Evolutionary conservation across 2,329 filamentous ascomycete species (phyloP), one percentile per base, ranked within the genome.

Genomic region (Onygenales sp.): DNA sequence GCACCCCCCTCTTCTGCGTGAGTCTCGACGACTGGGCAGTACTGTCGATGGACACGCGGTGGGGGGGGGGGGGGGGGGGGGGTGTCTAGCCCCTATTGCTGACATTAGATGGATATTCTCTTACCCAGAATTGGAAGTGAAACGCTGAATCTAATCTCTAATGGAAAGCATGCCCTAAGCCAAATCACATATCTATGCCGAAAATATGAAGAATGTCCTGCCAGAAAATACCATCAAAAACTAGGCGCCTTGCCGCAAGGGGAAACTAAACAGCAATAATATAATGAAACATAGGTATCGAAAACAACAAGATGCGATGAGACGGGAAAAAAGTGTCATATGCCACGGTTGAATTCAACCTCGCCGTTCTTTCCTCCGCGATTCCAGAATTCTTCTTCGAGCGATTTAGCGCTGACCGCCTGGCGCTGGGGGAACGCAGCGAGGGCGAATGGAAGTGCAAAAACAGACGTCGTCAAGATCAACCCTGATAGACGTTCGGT

Each of bases 301-400:
- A 33, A 31, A 32, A 21, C 31, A n/a, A 50, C 31, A n/a, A 50
- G 13, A 33, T 17, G n/a, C n/a, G 14, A 44, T 9, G 21, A 44
- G 14, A 11, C 14, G 3, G 42, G 8, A 13, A 42, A 36, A 13
- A 11, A 27, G 32, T 11, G 33, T 50, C 39, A 96, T 63, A 98
- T 92, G 10, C 93, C 93, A 64, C 93, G 82, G 71, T 98, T 97
- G 72, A 98, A 97, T 67, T 94, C 88, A n/a, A 98, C 87, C 75
- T 89, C 77, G 0, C 88, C 91, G 52, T 81, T 80, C 58, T 85
- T 80, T 0, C 91, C 92, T 34, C 89, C 91, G 53, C 81, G 81
- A 6, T 83, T 85, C 72, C 85, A 86, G 68, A 98, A 97, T 71
- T 95, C 88, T 58, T 86, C 77, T 77, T 97, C 93, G 53, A 98